Base-by-base conservation (phyloP, 257 asterid genomes). In the Nicotiana knightiana region DNA sequence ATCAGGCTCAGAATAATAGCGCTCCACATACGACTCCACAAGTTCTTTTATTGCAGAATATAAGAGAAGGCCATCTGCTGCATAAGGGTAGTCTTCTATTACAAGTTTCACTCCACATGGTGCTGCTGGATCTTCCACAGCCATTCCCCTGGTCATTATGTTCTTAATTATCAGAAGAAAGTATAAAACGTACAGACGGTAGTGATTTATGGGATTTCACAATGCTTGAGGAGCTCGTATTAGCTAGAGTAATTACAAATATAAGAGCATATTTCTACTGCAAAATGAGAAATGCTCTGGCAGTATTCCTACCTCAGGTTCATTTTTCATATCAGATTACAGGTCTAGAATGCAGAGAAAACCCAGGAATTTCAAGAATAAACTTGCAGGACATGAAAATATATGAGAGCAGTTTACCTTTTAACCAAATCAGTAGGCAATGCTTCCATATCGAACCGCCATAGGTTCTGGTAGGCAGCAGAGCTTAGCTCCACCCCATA, bases 141-240 rank as follows among this genome's bases (percentile, higher is more conserved):
- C 81, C 85, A 82, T 82, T 32, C 76, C 85, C 57, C 81, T 81
- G 80, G 5, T 21, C 62, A 28, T 64, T 64, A 64, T 64, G 70
- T 28, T 64, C 18, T 64, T 24, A 26, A 9, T 26, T 12, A 28
- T 64, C 10, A 63, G 37, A 63, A 59, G 66, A 21, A n/a, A 26
- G 7, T 1, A 48, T 2, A 7, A 26, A 5, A 63, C 17, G 37
- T 63, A 10, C 35, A 63, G 16, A 2, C 3, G 0, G 37, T 17
- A 62, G 16, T 62, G 37, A 24, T 62, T 62, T 32, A 62, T 63
- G 67, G 67, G 17, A 63, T 63, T 62, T 63, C 37, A 63, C 67
- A 61, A 24, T 61, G 67, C 67, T 21, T 21, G 24, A 21, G 0
- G 24, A 21, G 24, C 24, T 21, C 24, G 24, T 21, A 59, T 59